These are phyloP conservation scores for Sporisorium iseilematis-ciliati DNA, from an alignment of 1,284 basidiomycete genomes.

Conservation along the genomic window DNA sequence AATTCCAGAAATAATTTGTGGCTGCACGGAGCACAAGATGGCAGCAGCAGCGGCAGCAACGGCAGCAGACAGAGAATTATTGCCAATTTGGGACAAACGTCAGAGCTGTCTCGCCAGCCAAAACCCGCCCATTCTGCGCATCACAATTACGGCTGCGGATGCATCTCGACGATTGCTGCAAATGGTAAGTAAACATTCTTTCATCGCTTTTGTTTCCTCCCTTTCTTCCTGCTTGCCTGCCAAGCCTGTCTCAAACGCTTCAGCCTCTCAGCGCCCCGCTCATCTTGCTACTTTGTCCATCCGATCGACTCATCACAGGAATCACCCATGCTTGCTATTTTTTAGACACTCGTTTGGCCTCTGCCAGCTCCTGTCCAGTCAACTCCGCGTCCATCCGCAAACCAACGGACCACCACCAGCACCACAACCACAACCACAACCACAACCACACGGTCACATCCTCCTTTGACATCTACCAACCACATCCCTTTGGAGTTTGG, in stretches of 20 bases:
- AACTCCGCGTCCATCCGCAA: background rate
- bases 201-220: background rate
- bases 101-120: no score
- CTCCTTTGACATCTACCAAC: constrained; percentile 19
- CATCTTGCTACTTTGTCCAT: background rate
- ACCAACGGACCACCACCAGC: background rate
- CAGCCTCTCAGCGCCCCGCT: constrained; percentile 4
- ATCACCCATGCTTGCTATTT: constrained; percentile 13
- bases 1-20: no score
- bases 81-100: no score
- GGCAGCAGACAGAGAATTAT: background rate
- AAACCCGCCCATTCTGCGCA: background rate
- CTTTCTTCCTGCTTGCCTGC: background rate
- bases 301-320: background rate
- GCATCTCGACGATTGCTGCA: constrained; percentile 5
- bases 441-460: background rate
- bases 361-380: constrained; percentile 5
- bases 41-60: background rate
- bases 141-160: background rate
- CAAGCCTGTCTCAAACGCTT: background rate
- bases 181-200: constrained; percentile 4
- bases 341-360: constrained; percentile 13
- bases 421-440: no score
- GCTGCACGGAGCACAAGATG: background rate
- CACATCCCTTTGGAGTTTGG: constrained; percentile 48